These are phyloP conservation scores for Aurifilum marmelostoma DNA, from an alignment of 2,329 filamentous ascomycete genomes.

Conservation along the genomic window DNA sequence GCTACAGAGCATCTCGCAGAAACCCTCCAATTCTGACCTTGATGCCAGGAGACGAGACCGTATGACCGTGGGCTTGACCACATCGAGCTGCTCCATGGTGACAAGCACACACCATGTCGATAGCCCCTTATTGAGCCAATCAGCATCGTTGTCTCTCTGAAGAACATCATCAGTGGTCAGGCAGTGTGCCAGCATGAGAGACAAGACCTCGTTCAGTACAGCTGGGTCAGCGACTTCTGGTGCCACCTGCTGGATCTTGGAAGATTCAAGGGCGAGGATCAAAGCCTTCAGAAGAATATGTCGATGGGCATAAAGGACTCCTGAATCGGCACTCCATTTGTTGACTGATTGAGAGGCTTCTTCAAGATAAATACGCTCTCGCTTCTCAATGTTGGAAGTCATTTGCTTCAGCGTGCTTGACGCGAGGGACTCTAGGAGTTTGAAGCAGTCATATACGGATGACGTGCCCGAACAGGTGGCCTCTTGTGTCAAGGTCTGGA, in stretches of 20 bases:
- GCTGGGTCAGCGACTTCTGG: slow-evolving; percentile 8
- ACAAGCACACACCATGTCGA: slow-evolving; percentile 26
- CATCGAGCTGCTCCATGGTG: slow-evolving; percentile 28
- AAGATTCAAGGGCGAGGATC: slow-evolving; percentile 15
- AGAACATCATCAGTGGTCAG: not conserved
- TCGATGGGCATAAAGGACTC: slow-evolving; percentile 10
- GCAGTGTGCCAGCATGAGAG: slow-evolving; percentile 5
- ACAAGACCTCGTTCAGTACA: slow-evolving; percentile 2
- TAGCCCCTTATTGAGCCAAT: not conserved
- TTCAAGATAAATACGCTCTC: slow-evolving; percentile 30
- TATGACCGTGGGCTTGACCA: slow-evolving; percentile 29
- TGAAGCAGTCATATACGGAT: slow-evolving; percentile 17
- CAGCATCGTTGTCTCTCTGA: not conserved
- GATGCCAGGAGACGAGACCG: slow-evolving; percentile 20
- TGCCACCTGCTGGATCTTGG: slow-evolving; percentile 14
- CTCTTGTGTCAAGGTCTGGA: not conserved
- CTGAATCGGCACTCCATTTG: slow-evolving; percentile 15
- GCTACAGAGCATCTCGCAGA: slow-evolving; percentile 31
- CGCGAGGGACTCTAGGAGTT: slow-evolving; percentile 25
- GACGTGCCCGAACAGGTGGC: not conserved
- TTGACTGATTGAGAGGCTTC: slow-evolving; percentile 13
- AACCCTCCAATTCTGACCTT: slow-evolving; percentile 26
- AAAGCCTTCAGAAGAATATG: slow-evolving; percentile 22
- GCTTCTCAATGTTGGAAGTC: slow-evolving; percentile 29
- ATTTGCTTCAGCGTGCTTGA: slow-evolving; percentile 27